Base-by-base conservation (phyloP, 495 filamentous ascomycete species). In the Letharia columbiana region DNA sequence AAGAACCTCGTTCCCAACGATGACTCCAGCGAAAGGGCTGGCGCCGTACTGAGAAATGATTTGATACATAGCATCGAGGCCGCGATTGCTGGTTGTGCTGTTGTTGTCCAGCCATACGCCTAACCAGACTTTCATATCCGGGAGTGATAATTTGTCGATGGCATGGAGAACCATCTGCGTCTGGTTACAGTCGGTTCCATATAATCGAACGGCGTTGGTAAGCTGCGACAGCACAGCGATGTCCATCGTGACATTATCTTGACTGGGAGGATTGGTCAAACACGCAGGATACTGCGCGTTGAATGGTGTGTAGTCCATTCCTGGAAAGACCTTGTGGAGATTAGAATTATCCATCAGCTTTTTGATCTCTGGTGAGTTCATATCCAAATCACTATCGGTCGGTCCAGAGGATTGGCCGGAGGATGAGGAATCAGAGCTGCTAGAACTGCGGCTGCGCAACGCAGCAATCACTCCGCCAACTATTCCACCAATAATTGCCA, bases 161-260 rank as follows among this genome's bases (percentile, higher is more conserved):
- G 92, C 85, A 71, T 93, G 86, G 50, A 98, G 82, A 2, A 94
- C 88, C 90, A 98, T 91, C 73, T 96, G 86, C 0, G 94, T 97
- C 75, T 97, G 93, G 74, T 98, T 97, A 82, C 94, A 98, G 77
- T 98, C 94, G 20, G 91, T 97, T 35, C 94, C 94, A 74, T 98
- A 98, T 18, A 98, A 82, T 2, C 93, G 89, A 54, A 98, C 82
- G 3, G 84, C 87, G 74, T 96, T 92, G 64, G 91, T 97, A 42
- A 98, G 80, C 73, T 96, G 92, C 6, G 91, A 92, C 23, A 98
- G 83, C 13, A 96, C 87, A 35, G 94, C 94, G 62, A 98, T 77
- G 71, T 98, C 94, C 49, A 89, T 84, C 9, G 94, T 98, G 70
- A 98, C 81, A 71, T 97, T 96, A 77, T 97, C 96, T 74, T 96